Evolutionary conservation across 805 yeast species (phyloP), one percentile per base, ranked within the genome.

Genomic region (Ogataea allantospora): DNA sequence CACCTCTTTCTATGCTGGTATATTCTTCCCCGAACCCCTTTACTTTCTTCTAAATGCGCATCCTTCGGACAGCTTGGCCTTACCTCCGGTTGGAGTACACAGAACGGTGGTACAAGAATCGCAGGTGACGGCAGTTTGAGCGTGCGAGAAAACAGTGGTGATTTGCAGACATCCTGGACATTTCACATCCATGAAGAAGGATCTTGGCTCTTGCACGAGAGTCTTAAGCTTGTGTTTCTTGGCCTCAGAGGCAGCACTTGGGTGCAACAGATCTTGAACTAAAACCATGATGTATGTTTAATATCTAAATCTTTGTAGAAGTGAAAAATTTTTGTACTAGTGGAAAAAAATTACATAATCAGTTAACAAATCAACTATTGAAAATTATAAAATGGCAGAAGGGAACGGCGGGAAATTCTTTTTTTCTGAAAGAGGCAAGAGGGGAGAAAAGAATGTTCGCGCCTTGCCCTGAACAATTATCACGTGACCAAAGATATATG

Each of bases 61-160:
- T 73, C 99, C 99, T 78, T 95, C 99, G 61, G 98, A 88, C 71
- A 93, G 82, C 76, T 84, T 88, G 67, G 98, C 97, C 82, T 93
- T 93, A 80, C 99, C 99, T 80, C 99, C 99, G 57, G 97, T 85
- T 70, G 99, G 99, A 66, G 93, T 83, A 77, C 98, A 89, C 68
- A 93, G 84, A 54, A 93, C 97, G 57, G 96, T 88, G 57, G 98
- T 83, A 78, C 99, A 93, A 41, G 95, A 81, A 67, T 95, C 98
- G 81, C 99, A 93, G 66, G 96, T 85, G 65, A 93, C 99, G 64
- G 97, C 98, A 63, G 99, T 93, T 80, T 93, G 99, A 58, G 99
- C 98, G 75, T 93, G 99, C 54, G 98, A 91, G 85, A 93, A 93
- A 58, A 93, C 98, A 60, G 97, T 91, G 73, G 99, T 88, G 78